Base-by-base conservation (phyloP, 371 early-diverging fungal genomes). In the Rhizopus microsporus region DNA sequence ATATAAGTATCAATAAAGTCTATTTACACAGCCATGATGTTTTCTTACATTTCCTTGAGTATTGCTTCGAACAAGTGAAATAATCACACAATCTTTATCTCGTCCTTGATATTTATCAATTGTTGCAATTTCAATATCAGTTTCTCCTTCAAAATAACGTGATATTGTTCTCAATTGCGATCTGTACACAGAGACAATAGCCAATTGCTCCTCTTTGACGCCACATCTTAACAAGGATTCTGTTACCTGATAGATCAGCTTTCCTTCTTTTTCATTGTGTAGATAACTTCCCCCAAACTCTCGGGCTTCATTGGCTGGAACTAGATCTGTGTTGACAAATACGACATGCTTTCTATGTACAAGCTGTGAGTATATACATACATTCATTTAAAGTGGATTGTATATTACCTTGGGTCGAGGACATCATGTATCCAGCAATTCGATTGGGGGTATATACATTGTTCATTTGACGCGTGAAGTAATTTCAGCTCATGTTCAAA, bases 101-200 rank as follows among this genome's bases (percentile, higher is more conserved):
- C 93, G 84, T 15, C 97, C 97, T 70, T 98, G 97, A 63, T 87
- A 95, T 56, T 89, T 85, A 69, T 98, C 97, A 32, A 98, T 87
- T 0, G 97, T 97, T 16, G 86, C 81, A 51, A 90, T 65, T 49
- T 93, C 91, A 9, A 93, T 65, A 3, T 65, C 65, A 5, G 66
- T 57, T 17, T 63, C 70, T 6, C 32, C 52, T 8, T 59, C 56
- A 17, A 91, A 57, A 3, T 60, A 23, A 6, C 79, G 62, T 4
- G 68, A 59, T n/a, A 93, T 72, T 1, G 85, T 47, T 29, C 84
- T 84, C 10, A 97, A 70, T 61, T 97, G 98, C 0, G 94, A 80
- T 3, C 93, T 78, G 64, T 92, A 95, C 0, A 93, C 92, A 0
- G 96, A 91, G 30, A 97, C 84, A 8, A 98, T 68, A 3, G 94